These are phyloP conservation scores for Strobilomyces echinocephalus DNA, from an alignment of 768 basidiomycete genomes.

Conservation along the genomic window DNA sequence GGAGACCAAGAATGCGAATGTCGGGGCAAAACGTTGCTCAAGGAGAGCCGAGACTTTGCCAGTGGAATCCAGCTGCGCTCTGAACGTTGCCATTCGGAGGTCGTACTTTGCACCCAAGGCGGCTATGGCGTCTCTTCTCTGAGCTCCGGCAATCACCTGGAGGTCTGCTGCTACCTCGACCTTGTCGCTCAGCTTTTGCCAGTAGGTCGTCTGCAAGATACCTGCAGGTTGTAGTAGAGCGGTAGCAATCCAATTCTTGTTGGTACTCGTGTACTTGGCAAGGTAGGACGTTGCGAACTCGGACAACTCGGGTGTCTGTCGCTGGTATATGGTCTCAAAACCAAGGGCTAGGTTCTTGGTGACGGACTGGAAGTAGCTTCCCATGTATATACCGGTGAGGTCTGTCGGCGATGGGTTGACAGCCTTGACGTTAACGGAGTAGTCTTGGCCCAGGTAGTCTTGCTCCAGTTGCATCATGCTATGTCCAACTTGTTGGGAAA, in stretches of 20 bases:
- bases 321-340: slow-evolving; percentile 79
- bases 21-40: slow-evolving; percentile 93
- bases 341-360: slow-evolving; percentile 88
- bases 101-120: slow-evolving; percentile 97
- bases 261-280: slow-evolving; percentile 67
- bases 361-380: slow-evolving; percentile 88
- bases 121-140: slow-evolving; percentile 84
- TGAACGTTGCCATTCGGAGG: slow-evolving; percentile 87
- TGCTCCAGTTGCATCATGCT: slow-evolving; percentile 94
- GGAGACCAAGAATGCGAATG: slow-evolving; percentile 89
- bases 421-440: slow-evolving; percentile 77
- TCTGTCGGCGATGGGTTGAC: slow-evolving; percentile 89
- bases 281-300: slow-evolving; percentile 76
- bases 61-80: slow-evolving; percentile 90
- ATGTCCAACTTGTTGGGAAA: slow-evolving; percentile 71
- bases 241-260: slow-evolving; percentile 89
- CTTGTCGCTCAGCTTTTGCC: slow-evolving; percentile 93
- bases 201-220: slow-evolving; percentile 87
- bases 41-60: slow-evolving; percentile 94
- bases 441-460: slow-evolving; percentile 87
- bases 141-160: slow-evolving; percentile 71
- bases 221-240: slow-evolving; percentile 81
- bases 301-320: slow-evolving; percentile 62
- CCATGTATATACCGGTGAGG: slow-evolving; percentile 86
- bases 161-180: slow-evolving; percentile 97